These are phyloP conservation scores for Luffa acutangula DNA, from an alignment of 306 rosid genomes.

Conservation along the genomic window DNA sequence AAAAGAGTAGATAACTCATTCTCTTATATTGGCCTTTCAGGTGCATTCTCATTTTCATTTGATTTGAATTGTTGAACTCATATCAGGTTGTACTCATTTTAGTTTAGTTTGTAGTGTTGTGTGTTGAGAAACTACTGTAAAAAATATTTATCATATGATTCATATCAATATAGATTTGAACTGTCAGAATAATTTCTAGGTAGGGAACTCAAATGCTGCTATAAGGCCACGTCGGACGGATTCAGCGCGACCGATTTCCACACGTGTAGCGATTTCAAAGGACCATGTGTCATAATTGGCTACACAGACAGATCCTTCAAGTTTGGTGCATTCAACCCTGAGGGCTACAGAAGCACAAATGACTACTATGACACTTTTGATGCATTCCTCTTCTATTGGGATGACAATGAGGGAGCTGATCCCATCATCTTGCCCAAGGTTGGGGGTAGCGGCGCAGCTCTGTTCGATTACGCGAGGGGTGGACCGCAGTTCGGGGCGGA, in stretches of 20 bases:
- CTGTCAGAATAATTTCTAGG: constrained; percentile 27
- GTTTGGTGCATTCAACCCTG: constrained; percentile 91
- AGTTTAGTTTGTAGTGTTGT: background rate
- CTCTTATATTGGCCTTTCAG: background rate
- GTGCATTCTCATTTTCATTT: background rate
- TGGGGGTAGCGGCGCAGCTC: constrained; percentile 49
- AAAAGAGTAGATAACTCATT: too few relatives aligned
- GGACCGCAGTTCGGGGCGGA: constrained; percentile 87
- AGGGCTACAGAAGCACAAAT: constrained; percentile 93
- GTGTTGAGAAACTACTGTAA: background rate
- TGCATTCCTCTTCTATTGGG: constrained; percentile 66
- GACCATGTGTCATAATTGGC: constrained; percentile 82
- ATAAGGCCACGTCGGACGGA: constrained; percentile 66
- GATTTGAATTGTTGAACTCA: background rate
- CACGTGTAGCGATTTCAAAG: constrained; percentile 72
- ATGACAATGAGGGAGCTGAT: constrained; percentile 13
- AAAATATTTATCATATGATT: background rate
- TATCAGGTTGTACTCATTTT: background rate
- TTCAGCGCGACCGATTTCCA: constrained; percentile 74
- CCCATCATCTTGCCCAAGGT: constrained; percentile 40
- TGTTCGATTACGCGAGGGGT: constrained; percentile 42
- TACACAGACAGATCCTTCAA: constrained; percentile 71
- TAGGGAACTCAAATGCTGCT: constrained; percentile 83
- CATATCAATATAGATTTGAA: background rate
- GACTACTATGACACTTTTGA: constrained; percentile 84